Evolutionary conservation across 805 yeast genomes (phyloP).

Genomic region (Candida sakaeoensis): DNA sequence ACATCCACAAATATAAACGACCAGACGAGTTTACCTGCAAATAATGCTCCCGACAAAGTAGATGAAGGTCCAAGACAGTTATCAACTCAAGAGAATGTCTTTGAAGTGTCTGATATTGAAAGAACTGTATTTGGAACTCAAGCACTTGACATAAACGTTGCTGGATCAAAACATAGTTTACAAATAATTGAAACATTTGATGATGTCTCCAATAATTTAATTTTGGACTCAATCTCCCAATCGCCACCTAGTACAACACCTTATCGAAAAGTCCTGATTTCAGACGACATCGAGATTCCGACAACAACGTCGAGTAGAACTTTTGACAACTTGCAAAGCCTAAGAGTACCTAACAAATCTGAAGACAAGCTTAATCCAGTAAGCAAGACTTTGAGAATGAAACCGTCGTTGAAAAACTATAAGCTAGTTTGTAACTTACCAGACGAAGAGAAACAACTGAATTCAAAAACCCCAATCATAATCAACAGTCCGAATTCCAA

Average conservation of each 20-base stretch:
- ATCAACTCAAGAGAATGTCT: neutral
- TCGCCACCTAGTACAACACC: neutral
- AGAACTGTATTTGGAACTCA: constrained; percentile 9
- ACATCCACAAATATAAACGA: neutral
- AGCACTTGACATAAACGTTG: constrained; percentile 1
- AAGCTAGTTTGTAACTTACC: neutral
- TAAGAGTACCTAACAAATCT: neutral
- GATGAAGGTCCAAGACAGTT: neutral
- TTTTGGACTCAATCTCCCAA: neutral
- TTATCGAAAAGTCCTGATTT: neutral
- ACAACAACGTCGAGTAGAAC: neutral
- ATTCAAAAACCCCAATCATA: neutral
- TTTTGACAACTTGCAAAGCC: neutral
- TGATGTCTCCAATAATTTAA: neutral
- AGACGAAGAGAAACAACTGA: neutral
- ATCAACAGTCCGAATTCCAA: neutral
- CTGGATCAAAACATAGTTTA: constrained; percentile 8
- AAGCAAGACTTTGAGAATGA: constrained; percentile 2
- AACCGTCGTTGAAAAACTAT: neutral
- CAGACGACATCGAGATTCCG: neutral
- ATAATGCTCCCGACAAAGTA: too few relatives aligned
- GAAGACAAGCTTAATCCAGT: constrained; percentile 5
- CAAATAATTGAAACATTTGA: constrained; percentile 2
- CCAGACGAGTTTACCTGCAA: neutral
- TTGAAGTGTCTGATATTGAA: constrained; percentile 3